phyloP scores from a whole-genome alignment of 2,329 filamentous ascomycete species.

The Gaeumannomyces tritici region DNA sequence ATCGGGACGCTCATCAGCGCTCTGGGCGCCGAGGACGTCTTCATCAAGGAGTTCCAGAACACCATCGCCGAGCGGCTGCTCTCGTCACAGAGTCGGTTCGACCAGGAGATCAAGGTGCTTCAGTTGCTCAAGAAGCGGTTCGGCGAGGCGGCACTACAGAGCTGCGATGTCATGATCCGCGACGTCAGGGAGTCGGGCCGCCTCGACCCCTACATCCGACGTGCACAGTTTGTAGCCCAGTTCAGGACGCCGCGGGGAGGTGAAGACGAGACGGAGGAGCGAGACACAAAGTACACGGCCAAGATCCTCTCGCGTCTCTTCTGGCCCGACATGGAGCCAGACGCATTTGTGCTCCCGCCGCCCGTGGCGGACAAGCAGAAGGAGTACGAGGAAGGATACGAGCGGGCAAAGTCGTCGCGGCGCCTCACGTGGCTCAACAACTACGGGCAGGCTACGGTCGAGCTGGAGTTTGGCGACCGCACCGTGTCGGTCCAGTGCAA shows the following conservation, averaged over 20 bases:
- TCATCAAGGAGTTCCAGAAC: constrained; percentile 87
- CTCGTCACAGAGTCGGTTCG: constrained; percentile 53
- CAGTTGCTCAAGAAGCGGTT: constrained; percentile 83
- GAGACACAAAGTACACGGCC: constrained; percentile 47
- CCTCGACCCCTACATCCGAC: constrained; percentile 59
- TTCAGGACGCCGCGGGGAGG: constrained; percentile 3
- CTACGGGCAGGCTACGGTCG: constrained; percentile 69
- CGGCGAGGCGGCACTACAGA: constrained; percentile 76
- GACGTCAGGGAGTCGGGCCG: constrained; percentile 78
- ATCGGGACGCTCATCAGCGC: constrained; percentile 83
- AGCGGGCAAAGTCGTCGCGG: constrained; percentile 69
- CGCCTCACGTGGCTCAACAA: constrained; percentile 85
- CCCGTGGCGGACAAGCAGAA: constrained; percentile 52
- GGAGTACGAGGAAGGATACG: constrained; percentile 66
- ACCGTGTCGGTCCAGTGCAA: constrained; percentile 61
- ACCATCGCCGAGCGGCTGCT: constrained; percentile 79
- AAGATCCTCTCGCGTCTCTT: constrained; percentile 88
- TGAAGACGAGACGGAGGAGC: neutral
- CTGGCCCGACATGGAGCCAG: constrained; percentile 69
- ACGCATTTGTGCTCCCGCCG: constrained; percentile 48
- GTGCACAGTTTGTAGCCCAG: constrained; percentile 23
- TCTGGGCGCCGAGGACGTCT: constrained; percentile 80
- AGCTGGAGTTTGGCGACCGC: constrained; percentile 75
- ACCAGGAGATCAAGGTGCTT: constrained; percentile 73
- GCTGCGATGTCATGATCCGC: constrained; percentile 94